phyloP scores from a whole-genome alignment of 192 early-diverging fungal genomes.

The Phlyctochytrium planicorne region DNA sequence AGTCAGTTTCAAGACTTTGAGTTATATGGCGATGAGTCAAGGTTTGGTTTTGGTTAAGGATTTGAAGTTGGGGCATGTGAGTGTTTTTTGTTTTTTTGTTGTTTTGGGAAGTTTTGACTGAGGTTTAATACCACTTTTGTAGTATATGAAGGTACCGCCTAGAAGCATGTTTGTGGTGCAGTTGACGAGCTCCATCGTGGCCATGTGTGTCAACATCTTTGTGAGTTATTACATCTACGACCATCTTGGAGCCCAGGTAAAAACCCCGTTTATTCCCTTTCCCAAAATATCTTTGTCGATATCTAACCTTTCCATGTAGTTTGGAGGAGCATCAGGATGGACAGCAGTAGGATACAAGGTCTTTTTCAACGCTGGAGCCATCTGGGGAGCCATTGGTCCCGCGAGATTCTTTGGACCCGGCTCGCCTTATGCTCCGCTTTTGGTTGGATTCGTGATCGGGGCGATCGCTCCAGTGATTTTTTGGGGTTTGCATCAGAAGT shows the following conservation, averaged over 20 bases:
- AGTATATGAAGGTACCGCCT: conserved; percentile 20
- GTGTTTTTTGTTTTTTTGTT: conserved; percentile 73
- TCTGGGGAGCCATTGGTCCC: conserved; percentile 56
- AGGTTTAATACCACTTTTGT: too few relatives aligned
- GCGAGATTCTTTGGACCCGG: conserved; percentile 29
- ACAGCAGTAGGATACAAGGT: conserved; percentile 11
- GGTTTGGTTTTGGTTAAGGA: conserved; percentile 67
- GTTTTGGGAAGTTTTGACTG: too few relatives aligned
- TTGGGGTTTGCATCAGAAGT: conserved; percentile 18
- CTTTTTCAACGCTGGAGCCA: conserved; percentile 49
- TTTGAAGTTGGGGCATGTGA: conserved; percentile 73
- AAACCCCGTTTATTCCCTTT: not conserved
- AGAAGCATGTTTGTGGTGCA: conserved; percentile 12
- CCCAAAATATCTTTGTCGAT: too few relatives aligned
- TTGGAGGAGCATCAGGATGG: conserved; percentile 13
- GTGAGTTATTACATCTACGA: conserved; percentile 11
- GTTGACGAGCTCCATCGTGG: conserved; percentile 6
- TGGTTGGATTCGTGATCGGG: conserved; percentile 24
- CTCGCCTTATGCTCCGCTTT: conserved; percentile 19
- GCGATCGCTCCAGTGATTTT: conserved; percentile 16
- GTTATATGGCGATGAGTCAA: conserved; percentile 77
- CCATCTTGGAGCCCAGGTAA: not conserved
- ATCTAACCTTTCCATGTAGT: conserved; percentile 1
- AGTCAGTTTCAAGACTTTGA: conserved; percentile 83
- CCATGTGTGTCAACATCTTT: conserved; percentile 4